A percentile compares a stretch with the other conserved stretches of the same genome.
These are phyloP conservation scores for Fusarium compactum DNA, from an alignment of 2,329 filamentous ascomycete species.

Conservation along the genomic window DNA sequence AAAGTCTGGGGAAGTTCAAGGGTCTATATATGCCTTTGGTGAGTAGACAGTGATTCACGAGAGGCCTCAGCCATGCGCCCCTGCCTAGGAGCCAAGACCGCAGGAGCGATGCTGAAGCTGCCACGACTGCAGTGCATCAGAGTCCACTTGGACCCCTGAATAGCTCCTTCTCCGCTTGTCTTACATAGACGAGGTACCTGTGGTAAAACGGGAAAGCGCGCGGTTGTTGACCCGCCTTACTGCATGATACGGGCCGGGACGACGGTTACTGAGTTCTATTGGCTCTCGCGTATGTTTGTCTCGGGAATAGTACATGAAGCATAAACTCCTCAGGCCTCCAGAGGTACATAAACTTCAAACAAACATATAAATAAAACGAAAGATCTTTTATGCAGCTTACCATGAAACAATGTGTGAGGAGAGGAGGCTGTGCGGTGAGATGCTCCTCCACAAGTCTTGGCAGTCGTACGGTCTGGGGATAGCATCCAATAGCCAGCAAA, in stretches of 20 bases:
- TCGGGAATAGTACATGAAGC: background rate
- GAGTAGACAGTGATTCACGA: conserved; percentile 1
- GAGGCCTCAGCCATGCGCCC: conserved; percentile 35
- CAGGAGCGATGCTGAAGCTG: conserved; percentile 24
- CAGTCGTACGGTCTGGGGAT: conserved; percentile 4
- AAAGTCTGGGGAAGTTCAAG: background rate
- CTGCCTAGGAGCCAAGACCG: background rate
- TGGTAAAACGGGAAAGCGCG: background rate
- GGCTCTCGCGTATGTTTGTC: conserved; percentile 1
- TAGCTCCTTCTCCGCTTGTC: background rate
- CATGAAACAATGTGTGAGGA: background rate
- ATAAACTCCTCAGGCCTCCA: background rate
- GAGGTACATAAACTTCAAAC: background rate
- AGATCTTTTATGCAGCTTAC: background rate
- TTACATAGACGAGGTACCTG: background rate
- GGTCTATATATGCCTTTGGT: conserved; percentile 12
- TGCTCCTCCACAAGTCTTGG: conserved; percentile 15
- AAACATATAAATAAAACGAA: background rate
- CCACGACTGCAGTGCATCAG: conserved; percentile 38
- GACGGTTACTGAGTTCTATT: background rate
- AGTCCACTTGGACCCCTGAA: conserved; percentile 21
- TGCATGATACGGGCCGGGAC: conserved; percentile 19
- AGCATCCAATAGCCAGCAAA: conserved; percentile 11
- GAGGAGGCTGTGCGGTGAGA: conserved; percentile 14
- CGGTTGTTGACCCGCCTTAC: conserved; percentile 21